Evolutionary conservation across 306 rosid genomes (phyloP).

Genomic region (Comarum palustre): DNA sequence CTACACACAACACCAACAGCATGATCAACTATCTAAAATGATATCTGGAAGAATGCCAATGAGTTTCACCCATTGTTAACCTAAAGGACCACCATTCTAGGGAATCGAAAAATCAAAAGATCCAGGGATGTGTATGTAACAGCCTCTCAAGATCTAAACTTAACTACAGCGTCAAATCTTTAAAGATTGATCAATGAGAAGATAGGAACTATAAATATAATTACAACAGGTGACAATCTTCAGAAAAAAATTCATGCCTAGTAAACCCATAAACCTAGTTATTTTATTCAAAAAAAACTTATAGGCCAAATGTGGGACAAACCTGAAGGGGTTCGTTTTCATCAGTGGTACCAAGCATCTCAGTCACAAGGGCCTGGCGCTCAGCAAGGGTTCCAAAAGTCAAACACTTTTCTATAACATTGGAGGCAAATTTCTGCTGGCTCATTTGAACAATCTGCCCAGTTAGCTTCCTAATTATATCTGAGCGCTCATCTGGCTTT

Average conservation of each 20-base stretch:
- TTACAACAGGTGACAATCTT: background rate
- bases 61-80: constrained; percentile 4
- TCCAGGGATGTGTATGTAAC: background rate
- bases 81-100: background rate
- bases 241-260: no score
- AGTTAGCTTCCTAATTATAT: constrained; percentile 74
- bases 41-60: background rate
- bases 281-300: no score
- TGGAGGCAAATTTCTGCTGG: constrained; percentile 97
- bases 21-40: constrained; percentile 6
- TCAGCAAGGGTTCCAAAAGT: constrained; percentile 72
- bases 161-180: background rate
- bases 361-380: constrained; percentile 72
- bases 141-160: background rate
- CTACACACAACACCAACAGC: background rate
- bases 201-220: background rate
- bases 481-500: constrained; percentile 71
- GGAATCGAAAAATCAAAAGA: background rate
- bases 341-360: constrained; percentile 93
- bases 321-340: constrained; percentile 99
- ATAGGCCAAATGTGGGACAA: constrained; percentile 5
- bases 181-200: background rate
- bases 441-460: constrained; percentile 95
- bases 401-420: constrained; percentile 84
- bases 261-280: no score